Conservation (phyloP, 2,329 filamentous ascomycete species). For the Seiridium cupressi region DNA sequence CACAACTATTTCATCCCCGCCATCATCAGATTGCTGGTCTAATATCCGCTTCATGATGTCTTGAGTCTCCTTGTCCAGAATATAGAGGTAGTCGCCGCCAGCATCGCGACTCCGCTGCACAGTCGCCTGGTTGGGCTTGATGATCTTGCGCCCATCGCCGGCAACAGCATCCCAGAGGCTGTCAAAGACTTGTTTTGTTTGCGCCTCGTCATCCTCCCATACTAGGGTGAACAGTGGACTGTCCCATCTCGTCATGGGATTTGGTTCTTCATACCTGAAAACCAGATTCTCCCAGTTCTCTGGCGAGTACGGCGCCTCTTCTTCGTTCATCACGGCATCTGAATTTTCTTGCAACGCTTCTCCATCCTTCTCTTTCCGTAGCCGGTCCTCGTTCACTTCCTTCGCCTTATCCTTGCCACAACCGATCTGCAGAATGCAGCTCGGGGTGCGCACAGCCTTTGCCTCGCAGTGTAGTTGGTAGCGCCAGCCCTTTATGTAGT, state of each 20-base stretch:
- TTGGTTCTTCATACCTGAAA: conserved; percentile 83
- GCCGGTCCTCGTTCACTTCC: conserved; percentile 58
- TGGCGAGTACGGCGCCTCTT: conserved; percentile 49
- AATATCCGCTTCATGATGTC: conserved; percentile 70
- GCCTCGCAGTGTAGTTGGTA: conserved; percentile 86
- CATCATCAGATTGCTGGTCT: conserved; percentile 67
- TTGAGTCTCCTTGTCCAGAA: conserved; percentile 76
- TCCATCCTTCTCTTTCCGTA: conserved; percentile 43
- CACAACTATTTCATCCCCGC: conserved; percentile 55
- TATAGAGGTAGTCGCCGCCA: conserved; percentile 73
- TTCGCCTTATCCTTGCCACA: conserved; percentile 51
- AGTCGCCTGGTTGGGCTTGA: conserved; percentile 75
- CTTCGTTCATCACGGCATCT: conserved; percentile 21
- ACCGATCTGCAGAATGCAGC: conserved; percentile 69
- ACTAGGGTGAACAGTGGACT: conserved; percentile 77
- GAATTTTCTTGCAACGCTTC: conserved; percentile 24
- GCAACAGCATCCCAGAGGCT: conserved; percentile 74
- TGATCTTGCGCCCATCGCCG: conserved; percentile 58
- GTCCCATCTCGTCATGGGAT: conserved; percentile 82
- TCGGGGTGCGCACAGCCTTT: conserved; percentile 74
- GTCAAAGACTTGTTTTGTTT: conserved; percentile 54
- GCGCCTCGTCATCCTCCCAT: conserved; percentile 70
- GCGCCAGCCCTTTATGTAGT: conserved; percentile 88
- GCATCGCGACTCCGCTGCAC: conserved; percentile 62
- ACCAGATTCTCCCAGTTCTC: conserved; percentile 75